These are phyloP conservation scores for Haematococcus lacustris DNA, from an alignment of 139 green algal genomes.

Conservation along the genomic window DNA sequence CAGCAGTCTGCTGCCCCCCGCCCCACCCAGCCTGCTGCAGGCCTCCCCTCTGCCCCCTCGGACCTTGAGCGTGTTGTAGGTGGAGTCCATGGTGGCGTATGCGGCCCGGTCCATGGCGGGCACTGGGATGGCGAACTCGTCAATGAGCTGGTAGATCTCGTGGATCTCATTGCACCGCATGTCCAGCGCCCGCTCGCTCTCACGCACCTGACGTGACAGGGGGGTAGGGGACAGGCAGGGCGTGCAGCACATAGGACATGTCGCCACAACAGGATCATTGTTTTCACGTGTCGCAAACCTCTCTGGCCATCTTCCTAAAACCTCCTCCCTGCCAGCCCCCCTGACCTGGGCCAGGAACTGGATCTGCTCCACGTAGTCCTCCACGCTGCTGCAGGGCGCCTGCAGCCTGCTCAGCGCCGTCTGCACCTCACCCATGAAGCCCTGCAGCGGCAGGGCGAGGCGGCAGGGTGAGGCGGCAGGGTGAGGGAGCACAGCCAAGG, in stretches of 20 bases:
- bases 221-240: no score
- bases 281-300: no score
- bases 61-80: slow-evolving; percentile 61
- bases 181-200: slow-evolving; percentile 34
- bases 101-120: slow-evolving; percentile 61
- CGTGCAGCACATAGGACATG: no score
- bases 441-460: background rate
- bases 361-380: slow-evolving; percentile 74
- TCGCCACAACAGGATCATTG: no score
- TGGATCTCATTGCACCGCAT: slow-evolving; percentile 44
- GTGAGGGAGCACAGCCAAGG: background rate
- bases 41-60: no score
- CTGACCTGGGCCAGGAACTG: slow-evolving; percentile 45
- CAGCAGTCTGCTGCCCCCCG: no score
- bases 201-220: no score
- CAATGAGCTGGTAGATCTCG: slow-evolving; percentile 60
- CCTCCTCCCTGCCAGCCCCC: no score
- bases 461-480: no score
- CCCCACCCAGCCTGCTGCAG: no score
- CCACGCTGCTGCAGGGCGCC: slow-evolving; percentile 31
- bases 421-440: slow-evolving; percentile 41
- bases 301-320: no score
- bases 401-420: slow-evolving; percentile 43
- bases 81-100: slow-evolving; percentile 57
- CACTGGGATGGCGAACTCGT: slow-evolving; percentile 59